Conservation (phyloP, 495 filamentous ascomycete species). For the Aspergillus bertholletiae region DNA sequence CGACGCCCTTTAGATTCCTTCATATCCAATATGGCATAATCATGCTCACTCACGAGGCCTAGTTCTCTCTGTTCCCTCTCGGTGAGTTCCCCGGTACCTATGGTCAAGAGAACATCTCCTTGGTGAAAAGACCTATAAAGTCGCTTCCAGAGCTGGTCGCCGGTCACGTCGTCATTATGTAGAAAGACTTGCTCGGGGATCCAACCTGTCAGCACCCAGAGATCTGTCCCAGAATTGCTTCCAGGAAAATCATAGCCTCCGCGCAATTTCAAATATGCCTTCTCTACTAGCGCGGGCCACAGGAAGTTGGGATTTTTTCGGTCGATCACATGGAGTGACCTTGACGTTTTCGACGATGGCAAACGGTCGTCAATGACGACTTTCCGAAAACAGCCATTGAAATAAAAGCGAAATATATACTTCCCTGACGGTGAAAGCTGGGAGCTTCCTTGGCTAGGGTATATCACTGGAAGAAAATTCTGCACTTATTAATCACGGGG, state of each 20-base stretch:
- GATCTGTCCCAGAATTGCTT: conserved; percentile 94
- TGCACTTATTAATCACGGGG: conserved; percentile 31
- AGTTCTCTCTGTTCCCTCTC: conserved; percentile 68
- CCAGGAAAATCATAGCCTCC: conserved; percentile 98
- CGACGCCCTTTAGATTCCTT: conserved; percentile 59
- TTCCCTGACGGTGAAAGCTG: conserved; percentile 71
- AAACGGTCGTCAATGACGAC: conserved; percentile 91
- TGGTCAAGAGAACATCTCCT: conserved; percentile 81
- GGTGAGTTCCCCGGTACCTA: conserved; percentile 82
- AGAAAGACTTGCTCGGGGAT: conserved; percentile 94
- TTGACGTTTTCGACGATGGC: conserved; percentile 67
- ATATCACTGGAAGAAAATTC: conserved; percentile 67
- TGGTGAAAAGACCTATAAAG: conserved; percentile 68
- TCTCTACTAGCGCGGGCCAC: conserved; percentile 94
- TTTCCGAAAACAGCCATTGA: conserved; percentile 88
- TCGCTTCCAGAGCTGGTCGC: conserved; percentile 72
- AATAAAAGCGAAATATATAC: conserved; percentile 87
- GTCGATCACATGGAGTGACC: conserved; percentile 84
- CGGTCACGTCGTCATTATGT: conserved; percentile 75
- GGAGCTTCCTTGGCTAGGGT: conserved; percentile 63
- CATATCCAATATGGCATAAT: conserved; percentile 88
- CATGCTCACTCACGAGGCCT: conserved; percentile 85
- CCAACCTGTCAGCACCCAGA: conserved; percentile 91
- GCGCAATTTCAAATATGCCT: conserved; percentile 94
- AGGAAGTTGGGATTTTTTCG: conserved; percentile 70